Evolutionary conservation across 1,284 basidiomycete genomes (phyloP).

Genomic region (Cutaneotrichosporon mucoides): DNA sequence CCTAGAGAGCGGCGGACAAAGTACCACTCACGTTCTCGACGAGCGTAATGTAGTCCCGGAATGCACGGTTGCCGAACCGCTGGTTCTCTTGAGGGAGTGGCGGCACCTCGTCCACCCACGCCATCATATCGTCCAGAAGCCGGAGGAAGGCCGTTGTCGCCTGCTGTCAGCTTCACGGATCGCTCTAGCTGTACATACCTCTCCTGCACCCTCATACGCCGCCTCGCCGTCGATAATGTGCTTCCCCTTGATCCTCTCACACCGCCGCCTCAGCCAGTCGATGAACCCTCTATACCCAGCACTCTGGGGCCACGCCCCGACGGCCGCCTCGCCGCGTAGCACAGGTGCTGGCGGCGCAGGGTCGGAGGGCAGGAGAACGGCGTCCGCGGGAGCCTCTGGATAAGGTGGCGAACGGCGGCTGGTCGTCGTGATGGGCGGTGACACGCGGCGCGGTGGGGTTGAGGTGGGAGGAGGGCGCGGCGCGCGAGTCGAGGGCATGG

Average conservation of each 20-base stretch:
- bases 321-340: constrained; percentile 59
- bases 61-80: constrained; percentile 90
- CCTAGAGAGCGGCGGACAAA: constrained; percentile 33
- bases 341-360: constrained; percentile 25
- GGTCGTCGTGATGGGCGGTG: no score
- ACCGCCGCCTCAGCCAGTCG: constrained; percentile 67
- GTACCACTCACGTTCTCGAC: constrained; percentile 59
- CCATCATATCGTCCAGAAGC: constrained; percentile 66
- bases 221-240: constrained; percentile 32
- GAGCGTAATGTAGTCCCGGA: constrained; percentile 77
- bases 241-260: constrained; percentile 66
- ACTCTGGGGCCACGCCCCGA: constrained; percentile 63
- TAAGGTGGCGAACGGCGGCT: no score
- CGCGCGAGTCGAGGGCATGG: no score
- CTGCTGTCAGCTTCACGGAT: constrained; percentile 42
- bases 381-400: neutral
- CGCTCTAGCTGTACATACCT: constrained; percentile 1
- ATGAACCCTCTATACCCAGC: constrained; percentile 67
- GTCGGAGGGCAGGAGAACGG: constrained; percentile 20
- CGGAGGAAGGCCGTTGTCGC: constrained; percentile 54
- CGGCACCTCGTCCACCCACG: constrained; percentile 79
- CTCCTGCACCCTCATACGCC: constrained; percentile 34
- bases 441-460: no score
- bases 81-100: constrained; percentile 69
- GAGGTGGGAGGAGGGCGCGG: no score